Base-by-base conservation (phyloP, 192 early-diverging fungal genomes). In the Coemansia sp. region DNA sequence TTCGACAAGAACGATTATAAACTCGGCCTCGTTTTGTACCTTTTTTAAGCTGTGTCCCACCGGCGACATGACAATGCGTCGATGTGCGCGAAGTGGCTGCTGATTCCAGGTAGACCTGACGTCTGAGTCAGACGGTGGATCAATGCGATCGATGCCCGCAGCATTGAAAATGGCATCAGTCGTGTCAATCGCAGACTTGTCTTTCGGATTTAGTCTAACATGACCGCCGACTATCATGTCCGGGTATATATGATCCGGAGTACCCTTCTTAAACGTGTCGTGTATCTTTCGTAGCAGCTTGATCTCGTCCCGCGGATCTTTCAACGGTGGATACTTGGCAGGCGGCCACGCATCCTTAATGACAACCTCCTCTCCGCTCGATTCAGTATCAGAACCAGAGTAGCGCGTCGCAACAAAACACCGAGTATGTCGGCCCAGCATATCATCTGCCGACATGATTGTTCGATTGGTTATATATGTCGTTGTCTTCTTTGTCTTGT, bases 1-100 rank as follows among this genome's bases (percentile, higher is more conserved):
- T 22, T 79, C 67, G 0, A 23, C 61, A 39, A 73, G 14, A 7
- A 70, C 64, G 47, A 69, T 21, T 5, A 78, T 31, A 4, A 78
- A 37, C 59, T 72, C 70, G 0, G 10, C 47, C 6, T 43, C 56
- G 9, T 26, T 35, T 12, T 56, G 10, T 3, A 57, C 66, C 17
- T 10, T 7, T 1, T 43, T 19, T 0, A 75, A 21, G 12, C 22
- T 6, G 22, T 53, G 2, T 3, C 73, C 73, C 4, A 64, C 19
- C 5, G 67, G 62, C 23, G 37, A 19, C 58, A 61, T 69, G 5
- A 61, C 62, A 35, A 65, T 61, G 12, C 62, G 62, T 1, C 45
- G 17, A 38, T 74, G 67, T 17, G 41, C 57, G 14, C 66, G 54
- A 21, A 54, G 53, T 17, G 19, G 37, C 48, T 22, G 19, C 38